phyloP scores from a whole-genome alignment of 139 green algal genomes.

The Picochlorum sp. region DNA sequence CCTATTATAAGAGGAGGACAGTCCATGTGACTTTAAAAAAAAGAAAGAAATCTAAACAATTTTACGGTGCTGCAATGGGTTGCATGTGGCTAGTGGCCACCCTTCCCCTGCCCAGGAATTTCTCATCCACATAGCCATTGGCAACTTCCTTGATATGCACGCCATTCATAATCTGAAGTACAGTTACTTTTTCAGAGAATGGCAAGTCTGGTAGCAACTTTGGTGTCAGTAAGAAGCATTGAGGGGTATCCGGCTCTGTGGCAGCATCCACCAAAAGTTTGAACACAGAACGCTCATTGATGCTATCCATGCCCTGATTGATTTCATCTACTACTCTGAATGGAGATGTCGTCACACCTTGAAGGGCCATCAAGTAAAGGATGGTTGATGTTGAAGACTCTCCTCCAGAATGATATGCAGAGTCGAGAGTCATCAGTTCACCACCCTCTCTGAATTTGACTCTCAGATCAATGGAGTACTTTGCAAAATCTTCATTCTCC shows the following conservation, averaged over 20 bases:
- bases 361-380: slow-evolving; percentile 93
- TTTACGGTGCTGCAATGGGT: too few species aligned
- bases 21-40: too few species aligned
- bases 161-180: slow-evolving; percentile 81
- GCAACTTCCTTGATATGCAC: slow-evolving; percentile 16
- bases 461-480: slow-evolving; percentile 62
- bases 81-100: neutral
- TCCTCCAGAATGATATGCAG: slow-evolving; percentile 74
- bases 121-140: neutral
- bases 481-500: slow-evolving; percentile 47
- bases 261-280: slow-evolving; percentile 65
- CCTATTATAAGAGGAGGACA: too few species aligned
- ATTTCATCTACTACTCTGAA: slow-evolving; percentile 99
- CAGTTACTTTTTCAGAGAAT: slow-evolving; percentile 54
- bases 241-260: slow-evolving; percentile 44
- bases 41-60: too few species aligned
- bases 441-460: slow-evolving; percentile 70
- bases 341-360: slow-evolving; percentile 73
- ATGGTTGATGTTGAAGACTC: slow-evolving; percentile 94
- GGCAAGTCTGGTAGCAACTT: slow-evolving; percentile 90
- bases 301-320: slow-evolving; percentile 97
- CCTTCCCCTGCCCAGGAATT: neutral
- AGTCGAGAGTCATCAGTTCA: slow-evolving; percentile 70
- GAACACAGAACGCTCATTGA: slow-evolving; percentile 94
- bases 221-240: slow-evolving; percentile 95